phyloP scores from a whole-genome alignment of 1,284 basidiomycete species.

The Trametes polyzona region DNA sequence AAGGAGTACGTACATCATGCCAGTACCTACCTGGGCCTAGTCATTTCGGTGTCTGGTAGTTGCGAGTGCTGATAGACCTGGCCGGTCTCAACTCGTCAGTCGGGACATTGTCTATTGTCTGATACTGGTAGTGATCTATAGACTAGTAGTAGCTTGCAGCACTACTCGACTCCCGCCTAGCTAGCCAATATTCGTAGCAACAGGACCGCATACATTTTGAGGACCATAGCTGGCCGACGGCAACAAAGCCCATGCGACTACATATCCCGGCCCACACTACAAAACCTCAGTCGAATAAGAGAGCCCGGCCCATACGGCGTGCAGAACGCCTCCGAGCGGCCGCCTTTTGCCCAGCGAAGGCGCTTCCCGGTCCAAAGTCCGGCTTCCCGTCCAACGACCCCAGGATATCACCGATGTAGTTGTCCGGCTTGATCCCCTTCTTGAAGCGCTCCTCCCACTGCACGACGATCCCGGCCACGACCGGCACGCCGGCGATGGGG shows the following conservation, averaged over 20 bases:
- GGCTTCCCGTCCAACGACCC: conserved; percentile 35
- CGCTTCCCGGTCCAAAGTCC: conserved; percentile 28
- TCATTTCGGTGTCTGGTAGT: too few relatives aligned
- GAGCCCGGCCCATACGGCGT: not conserved
- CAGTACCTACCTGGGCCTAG: too few relatives aligned
- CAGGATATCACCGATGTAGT: conserved; percentile 40
- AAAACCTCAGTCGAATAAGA: not conserved
- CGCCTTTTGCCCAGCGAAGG: not conserved
- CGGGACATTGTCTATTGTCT: too few relatives aligned
- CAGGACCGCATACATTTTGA: too few relatives aligned
- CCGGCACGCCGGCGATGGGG: conserved; percentile 35
- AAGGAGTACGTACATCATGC: too few relatives aligned
- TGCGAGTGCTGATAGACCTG: too few relatives aligned
- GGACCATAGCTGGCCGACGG: not conserved
- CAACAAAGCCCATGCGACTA: not conserved
- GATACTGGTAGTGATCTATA: too few relatives aligned
- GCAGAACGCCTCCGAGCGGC: not conserved
- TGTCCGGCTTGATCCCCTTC: conserved; percentile 32
- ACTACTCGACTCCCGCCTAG: too few relatives aligned
- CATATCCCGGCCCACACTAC: not conserved
- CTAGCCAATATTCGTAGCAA: too few relatives aligned
- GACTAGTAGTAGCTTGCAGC: too few relatives aligned
- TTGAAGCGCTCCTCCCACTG: conserved; percentile 35
- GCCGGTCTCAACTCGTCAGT: too few relatives aligned
- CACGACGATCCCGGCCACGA: conserved; percentile 36